Percentiles rank a stretch among this genome's conserved stretches.
Conservation (phyloP, 1,284 basidiomycete species). For the Malassezia psittaci region DNA sequence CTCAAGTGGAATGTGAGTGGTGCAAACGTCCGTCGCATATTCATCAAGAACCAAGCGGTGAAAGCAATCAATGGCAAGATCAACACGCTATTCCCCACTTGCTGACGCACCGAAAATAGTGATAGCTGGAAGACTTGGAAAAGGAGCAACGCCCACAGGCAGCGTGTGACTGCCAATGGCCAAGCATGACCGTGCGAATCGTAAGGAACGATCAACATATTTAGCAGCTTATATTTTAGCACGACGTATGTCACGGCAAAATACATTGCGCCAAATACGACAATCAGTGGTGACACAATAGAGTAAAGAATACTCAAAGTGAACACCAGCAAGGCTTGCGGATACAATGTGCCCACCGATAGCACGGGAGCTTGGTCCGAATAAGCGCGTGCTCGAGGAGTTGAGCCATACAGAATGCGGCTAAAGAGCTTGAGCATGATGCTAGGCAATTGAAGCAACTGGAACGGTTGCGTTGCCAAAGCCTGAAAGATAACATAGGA, state of each 20-base stretch:
- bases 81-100: slow-evolving; percentile 64
- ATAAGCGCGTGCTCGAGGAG: slow-evolving; percentile 70
- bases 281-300: slow-evolving; percentile 83
- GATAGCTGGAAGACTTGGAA: slow-evolving; percentile 46
- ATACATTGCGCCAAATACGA: slow-evolving; percentile 86
- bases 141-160: slow-evolving; percentile 43
- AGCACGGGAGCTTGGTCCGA: slow-evolving; percentile 94
- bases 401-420: slow-evolving; percentile 25
- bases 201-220: slow-evolving; percentile 87
- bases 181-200: slow-evolving; percentile 86
- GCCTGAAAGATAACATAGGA: slow-evolving; percentile 91
- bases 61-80: slow-evolving; percentile 67
- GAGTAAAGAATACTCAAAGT: slow-evolving; percentile 88
- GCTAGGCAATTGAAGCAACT: slow-evolving; percentile 54
- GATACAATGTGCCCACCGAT: slow-evolving; percentile 61
- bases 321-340: slow-evolving; percentile 88
- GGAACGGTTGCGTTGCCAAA: slow-evolving; percentile 84
- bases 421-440: slow-evolving; percentile 27
- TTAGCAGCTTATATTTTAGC: slow-evolving; percentile 93
- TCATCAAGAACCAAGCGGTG: slow-evolving; percentile 70
- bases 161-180: slow-evolving; percentile 54
- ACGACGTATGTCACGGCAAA: slow-evolving; percentile 72
- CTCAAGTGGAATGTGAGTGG: slow-evolving; percentile 64
- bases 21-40: slow-evolving; percentile 61
- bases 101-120: slow-evolving; percentile 72